Conservation (phyloP, 1,139 yeast genomes). For the Zygosaccharomyces pseudobailii region DNA sequence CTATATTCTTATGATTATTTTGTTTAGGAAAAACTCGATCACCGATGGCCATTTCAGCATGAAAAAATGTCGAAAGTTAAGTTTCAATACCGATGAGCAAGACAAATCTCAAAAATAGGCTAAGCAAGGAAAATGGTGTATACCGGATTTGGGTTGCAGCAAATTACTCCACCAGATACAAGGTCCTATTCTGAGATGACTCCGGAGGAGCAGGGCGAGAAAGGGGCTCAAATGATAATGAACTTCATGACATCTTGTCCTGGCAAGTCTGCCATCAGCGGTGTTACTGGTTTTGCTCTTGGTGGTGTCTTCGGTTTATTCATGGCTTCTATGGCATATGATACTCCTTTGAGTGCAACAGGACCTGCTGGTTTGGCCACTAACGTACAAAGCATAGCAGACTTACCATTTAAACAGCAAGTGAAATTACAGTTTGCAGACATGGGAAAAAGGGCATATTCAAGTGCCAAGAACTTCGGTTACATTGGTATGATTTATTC, state of each 20-base stretch:
- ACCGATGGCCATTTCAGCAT: background rate
- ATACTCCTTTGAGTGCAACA: conserved; percentile 35
- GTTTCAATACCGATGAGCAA: conserved; percentile 1
- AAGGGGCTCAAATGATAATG: conserved; percentile 82
- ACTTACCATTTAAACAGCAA: conserved; percentile 87
- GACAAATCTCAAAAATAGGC: background rate
- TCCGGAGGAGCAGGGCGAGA: conserved; percentile 89
- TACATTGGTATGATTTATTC: conserved; percentile 90
- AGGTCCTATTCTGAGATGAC: conserved; percentile 67
- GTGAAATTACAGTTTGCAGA: conserved; percentile 87
- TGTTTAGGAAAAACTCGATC: background rate
- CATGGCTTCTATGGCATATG: conserved; percentile 78
- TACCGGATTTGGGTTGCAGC: conserved; percentile 39
- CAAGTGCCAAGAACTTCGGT: conserved; percentile 92
- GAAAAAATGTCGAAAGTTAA: background rate
- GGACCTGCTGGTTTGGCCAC: conserved; percentile 37
- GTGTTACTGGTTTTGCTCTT: conserved; percentile 88
- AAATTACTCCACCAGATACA: conserved; percentile 35
- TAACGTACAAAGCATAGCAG: conserved; percentile 53
- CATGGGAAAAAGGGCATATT: conserved; percentile 82
- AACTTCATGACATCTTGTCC: conserved; percentile 90
- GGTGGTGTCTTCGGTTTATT: conserved; percentile 96
- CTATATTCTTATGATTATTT: background rate
- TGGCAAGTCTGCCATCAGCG: conserved; percentile 87
- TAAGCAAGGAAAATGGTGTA: conserved; percentile 32